Evolutionary conservation across 805 yeast genomes (phyloP).

Genomic region (Wickerhamomyces canadensis): DNA sequence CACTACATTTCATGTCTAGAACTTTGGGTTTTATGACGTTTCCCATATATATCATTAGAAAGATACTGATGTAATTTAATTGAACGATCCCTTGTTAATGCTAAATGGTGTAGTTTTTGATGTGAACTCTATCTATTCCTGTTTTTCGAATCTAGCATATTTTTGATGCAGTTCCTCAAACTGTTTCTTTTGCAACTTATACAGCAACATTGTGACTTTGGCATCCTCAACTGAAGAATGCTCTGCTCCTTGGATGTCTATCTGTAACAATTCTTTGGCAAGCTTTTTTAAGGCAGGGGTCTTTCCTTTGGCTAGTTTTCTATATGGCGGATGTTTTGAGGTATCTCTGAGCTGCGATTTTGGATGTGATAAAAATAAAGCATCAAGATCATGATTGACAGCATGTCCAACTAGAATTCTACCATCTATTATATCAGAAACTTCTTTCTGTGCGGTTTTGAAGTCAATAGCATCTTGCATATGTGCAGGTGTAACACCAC

Average conservation of each 20-base stretch:
- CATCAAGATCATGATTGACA: slow-evolving; percentile 68
- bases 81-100: too few species aligned
- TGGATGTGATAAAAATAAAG: slow-evolving; percentile 66
- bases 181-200: slow-evolving; percentile 52
- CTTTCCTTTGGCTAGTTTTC: slow-evolving; percentile 56
- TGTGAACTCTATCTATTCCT: too few species aligned
- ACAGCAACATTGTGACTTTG: slow-evolving; percentile 79
- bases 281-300: slow-evolving; percentile 71
- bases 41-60: too few species aligned
- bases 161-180: slow-evolving; percentile 42
- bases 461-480: slow-evolving; percentile 66
- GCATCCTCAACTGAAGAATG: slow-evolving; percentile 94
- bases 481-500: slow-evolving; percentile 72
- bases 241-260: slow-evolving; percentile 64
- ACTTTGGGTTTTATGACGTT: too few species aligned
- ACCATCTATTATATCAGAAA: slow-evolving; percentile 45
- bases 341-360: slow-evolving; percentile 66
- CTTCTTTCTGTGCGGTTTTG: slow-evolving; percentile 57
- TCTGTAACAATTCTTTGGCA: slow-evolving; percentile 46
- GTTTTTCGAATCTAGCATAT: neutral
- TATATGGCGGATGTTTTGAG: slow-evolving; percentile 52
- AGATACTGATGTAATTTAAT: too few species aligned
- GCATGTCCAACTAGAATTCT: slow-evolving; percentile 81
- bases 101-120: too few species aligned
- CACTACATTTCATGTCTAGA: too few species aligned